These are phyloP conservation scores for Vicia faba DNA, from an alignment of 306 rosid genomes.

Conservation along the genomic window DNA sequence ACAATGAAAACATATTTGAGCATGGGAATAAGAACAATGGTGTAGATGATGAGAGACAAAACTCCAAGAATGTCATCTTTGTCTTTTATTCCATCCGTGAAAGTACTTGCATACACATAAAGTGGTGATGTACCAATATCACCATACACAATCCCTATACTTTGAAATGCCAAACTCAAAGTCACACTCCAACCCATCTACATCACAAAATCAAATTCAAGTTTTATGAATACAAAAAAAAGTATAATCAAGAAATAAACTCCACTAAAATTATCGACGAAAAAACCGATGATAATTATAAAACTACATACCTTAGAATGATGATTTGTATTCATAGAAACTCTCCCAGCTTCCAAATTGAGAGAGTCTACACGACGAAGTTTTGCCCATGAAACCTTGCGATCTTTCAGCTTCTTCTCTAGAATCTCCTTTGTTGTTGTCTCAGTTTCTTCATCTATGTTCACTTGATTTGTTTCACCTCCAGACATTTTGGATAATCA, in stretches of 20 bases:
- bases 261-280: neutral
- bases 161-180: slow-evolving; percentile 71
- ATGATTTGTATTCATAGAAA: slow-evolving; percentile 38
- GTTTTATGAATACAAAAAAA: neutral
- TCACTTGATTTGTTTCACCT: slow-evolving; percentile 22
- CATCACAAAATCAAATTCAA: neutral
- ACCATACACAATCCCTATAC: slow-evolving; percentile 81
- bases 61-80: slow-evolving; percentile 61
- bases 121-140: slow-evolving; percentile 94
- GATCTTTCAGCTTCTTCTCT: slow-evolving; percentile 41
- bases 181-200: slow-evolving; percentile 53
- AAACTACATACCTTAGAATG: slow-evolving; percentile 37
- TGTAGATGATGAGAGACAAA: slow-evolving; percentile 73
- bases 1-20: slow-evolving; percentile 76
- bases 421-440: neutral
- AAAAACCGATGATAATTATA: neutral
- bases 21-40: slow-evolving; percentile 63
- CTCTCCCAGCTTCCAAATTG: slow-evolving; percentile 82
- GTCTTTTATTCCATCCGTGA: slow-evolving; percentile 37
- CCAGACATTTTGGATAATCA: slow-evolving; percentile 6
- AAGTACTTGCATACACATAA: slow-evolving; percentile 63
- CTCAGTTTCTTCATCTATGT: slow-evolving; percentile 21
- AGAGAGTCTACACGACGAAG: slow-evolving; percentile 76
- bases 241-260: neutral
- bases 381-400: slow-evolving; percentile 68